A percentile compares a stretch with the other conserved stretches of the same genome.
Conservation (phyloP, 169 alveolate genomes). For the Cytauxzoon felis region DNA sequence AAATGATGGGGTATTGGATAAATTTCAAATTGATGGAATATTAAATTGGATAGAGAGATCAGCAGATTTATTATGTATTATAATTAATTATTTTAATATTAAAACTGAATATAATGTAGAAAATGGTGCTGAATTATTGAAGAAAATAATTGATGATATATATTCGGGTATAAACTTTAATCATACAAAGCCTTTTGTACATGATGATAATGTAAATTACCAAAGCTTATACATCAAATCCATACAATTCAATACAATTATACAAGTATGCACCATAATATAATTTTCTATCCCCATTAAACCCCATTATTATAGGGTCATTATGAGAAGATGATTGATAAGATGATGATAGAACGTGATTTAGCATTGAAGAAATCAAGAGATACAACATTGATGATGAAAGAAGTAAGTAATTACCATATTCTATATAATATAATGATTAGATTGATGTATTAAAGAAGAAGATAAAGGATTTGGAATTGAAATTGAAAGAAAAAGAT, state of each 20-base stretch:
- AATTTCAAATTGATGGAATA: slow-evolving; percentile 32
- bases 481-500: slow-evolving; percentile 20
- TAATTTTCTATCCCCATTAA: not conserved
- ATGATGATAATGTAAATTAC: not conserved
- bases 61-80: slow-evolving; percentile 20
- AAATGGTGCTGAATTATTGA: slow-evolving; percentile 16
- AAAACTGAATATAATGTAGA: not conserved
- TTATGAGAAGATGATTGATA: slow-evolving; percentile 35
- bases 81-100: slow-evolving; percentile 9
- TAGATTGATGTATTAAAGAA: slow-evolving; percentile 38
- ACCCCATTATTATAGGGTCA: slow-evolving; percentile 4
- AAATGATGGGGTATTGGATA: too few species aligned
- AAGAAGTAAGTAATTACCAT: slow-evolving; percentile 21
- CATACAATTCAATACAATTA: slow-evolving; percentile 16
- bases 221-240: slow-evolving; percentile 35
- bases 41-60: slow-evolving; percentile 49
- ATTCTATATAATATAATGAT: not conserved
- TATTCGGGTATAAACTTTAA: not conserved
- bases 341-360: slow-evolving; percentile 26
- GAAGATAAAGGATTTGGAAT: slow-evolving; percentile 13
- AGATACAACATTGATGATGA: slow-evolving; percentile 10
- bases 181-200: not conserved
- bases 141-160: slow-evolving; percentile 16
- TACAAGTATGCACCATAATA: slow-evolving; percentile 18
- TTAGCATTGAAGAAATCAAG: slow-evolving; percentile 31